Evolutionary conservation across 1,284 basidiomycete genomes (phyloP).

Genomic region (Tylopilus sp.): DNA sequence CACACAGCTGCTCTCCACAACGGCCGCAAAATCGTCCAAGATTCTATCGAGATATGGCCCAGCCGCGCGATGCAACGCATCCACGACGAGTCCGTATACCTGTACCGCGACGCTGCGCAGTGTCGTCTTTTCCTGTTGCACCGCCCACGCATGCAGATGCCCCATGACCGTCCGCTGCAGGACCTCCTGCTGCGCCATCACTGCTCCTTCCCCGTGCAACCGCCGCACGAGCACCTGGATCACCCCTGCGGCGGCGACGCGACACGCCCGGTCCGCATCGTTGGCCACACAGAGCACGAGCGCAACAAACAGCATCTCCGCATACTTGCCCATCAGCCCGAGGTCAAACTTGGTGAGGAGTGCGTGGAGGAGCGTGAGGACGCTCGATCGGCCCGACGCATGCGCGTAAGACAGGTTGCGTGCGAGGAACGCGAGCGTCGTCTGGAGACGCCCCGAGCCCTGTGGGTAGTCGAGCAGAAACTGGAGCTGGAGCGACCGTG

Average conservation of each 20-base stretch:
- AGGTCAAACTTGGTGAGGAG: conserved; percentile 83
- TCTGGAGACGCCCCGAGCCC: conserved; percentile 83
- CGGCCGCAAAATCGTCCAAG: conserved; percentile 54
- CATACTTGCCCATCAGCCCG: conserved; percentile 72
- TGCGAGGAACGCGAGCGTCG: conserved; percentile 88
- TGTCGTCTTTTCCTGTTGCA: conserved; percentile 55
- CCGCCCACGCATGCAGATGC: conserved; percentile 80
- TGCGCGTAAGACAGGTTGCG: conserved; percentile 91
- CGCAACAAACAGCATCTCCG: conserved; percentile 88
- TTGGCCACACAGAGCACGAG: conserved; percentile 93
- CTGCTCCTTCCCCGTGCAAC: conserved; percentile 49
- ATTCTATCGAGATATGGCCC: conserved; percentile 49
- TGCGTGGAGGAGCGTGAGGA: conserved; percentile 85
- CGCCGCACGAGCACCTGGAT: conserved; percentile 72
- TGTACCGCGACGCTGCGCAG: conserved; percentile 74
- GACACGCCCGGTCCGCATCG: conserved; percentile 85
- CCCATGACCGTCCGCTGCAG: conserved; percentile 43
- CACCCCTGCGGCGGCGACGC: conserved; percentile 81
- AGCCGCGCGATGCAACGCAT: conserved; percentile 53
- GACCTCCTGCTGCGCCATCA: conserved; percentile 36
- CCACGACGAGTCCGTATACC: conserved; percentile 75
- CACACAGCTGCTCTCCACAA: conserved; percentile 48
- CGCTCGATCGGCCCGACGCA: conserved; percentile 87
- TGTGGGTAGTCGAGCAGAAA: conserved; percentile 98
- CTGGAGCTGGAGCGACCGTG: conserved; percentile 84